Conservation (phyloP, 768 basidiomycete genomes). For the Auricularia heimuer region DNA sequence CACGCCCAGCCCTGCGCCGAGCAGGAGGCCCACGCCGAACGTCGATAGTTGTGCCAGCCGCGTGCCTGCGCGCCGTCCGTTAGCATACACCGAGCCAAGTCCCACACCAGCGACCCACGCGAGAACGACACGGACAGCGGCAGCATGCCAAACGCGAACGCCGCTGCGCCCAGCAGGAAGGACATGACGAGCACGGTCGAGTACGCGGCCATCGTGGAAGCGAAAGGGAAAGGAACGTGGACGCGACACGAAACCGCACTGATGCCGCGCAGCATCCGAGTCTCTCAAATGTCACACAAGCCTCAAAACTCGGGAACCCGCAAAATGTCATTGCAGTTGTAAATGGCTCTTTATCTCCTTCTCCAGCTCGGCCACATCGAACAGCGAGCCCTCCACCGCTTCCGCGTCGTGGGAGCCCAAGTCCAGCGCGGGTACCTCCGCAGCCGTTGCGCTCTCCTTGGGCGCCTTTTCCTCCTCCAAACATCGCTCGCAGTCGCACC, state of each 20-base stretch:
- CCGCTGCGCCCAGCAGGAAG: slow-evolving; percentile 45
- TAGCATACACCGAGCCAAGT: neutral
- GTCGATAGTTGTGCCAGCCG: slow-evolving; percentile 38
- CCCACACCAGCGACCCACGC: slow-evolving; percentile 32
- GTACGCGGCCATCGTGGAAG: slow-evolving; percentile 23
- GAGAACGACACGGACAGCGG: slow-evolving; percentile 69
- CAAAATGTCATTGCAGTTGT: slow-evolving; percentile 5
- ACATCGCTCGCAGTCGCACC: slow-evolving; percentile 63
- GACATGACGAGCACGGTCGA: slow-evolving; percentile 46
- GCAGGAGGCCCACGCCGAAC: slow-evolving; percentile 72
- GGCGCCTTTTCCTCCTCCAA: slow-evolving; percentile 36
- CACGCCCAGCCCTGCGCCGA: slow-evolving; percentile 84
- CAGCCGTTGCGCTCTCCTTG: slow-evolving; percentile 15
- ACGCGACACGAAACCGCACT: neutral
- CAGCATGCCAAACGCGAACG: slow-evolving; percentile 61
- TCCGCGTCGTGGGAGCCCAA: neutral
- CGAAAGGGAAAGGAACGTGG: neutral
- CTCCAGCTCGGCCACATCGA: slow-evolving; percentile 8
- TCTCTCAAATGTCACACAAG: no score
- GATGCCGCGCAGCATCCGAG: neutral
- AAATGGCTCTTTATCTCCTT: slow-evolving; percentile 13
- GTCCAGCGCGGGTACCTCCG: slow-evolving; percentile 1
- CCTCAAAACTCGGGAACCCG: no score
- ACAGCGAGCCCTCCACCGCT: neutral
- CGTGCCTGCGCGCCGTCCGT: slow-evolving; percentile 29